These are phyloP conservation scores for Magnolia officinalis DNA, from an alignment of 164 flowering plant genomes.

Conservation along the genomic window DNA sequence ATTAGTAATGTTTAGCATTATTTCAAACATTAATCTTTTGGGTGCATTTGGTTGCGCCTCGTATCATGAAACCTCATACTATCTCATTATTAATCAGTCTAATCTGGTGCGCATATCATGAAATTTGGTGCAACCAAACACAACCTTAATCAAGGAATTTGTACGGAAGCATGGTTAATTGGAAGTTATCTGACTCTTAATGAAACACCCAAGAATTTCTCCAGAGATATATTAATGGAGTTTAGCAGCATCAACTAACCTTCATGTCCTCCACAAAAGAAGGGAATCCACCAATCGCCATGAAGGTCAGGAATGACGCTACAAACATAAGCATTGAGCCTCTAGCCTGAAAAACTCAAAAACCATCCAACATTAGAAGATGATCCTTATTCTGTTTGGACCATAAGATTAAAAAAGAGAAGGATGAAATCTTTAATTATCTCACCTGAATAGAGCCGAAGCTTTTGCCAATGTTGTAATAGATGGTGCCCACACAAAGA, in stretches of 20 bases:
- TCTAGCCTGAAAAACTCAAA: slow-evolving; percentile 29
- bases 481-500: slow-evolving; percentile 47
- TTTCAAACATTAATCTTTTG: neutral
- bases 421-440: slow-evolving; percentile 1
- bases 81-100: neutral
- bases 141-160: neutral
- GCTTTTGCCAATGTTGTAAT: slow-evolving; percentile 31
- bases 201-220: neutral
- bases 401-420: slow-evolving; percentile 13
- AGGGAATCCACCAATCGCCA: slow-evolving; percentile 62
- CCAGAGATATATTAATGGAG: neutral
- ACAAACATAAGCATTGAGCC: slow-evolving; percentile 42
- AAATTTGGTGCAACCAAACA: neutral
- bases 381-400: slow-evolving; percentile 28
- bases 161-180: too few species aligned
- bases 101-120: neutral
- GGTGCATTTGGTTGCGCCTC: neutral
- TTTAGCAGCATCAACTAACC: slow-evolving; percentile 16
- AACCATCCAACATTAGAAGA: neutral
- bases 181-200: neutral
- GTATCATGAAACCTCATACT: neutral
- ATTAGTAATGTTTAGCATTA: neutral
- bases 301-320: slow-evolving; percentile 41
- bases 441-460: slow-evolving; percentile 40
- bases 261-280: slow-evolving; percentile 56